phyloP scores from a whole-genome alignment of 768 basidiomycete species.

The Russula olivacea region DNA sequence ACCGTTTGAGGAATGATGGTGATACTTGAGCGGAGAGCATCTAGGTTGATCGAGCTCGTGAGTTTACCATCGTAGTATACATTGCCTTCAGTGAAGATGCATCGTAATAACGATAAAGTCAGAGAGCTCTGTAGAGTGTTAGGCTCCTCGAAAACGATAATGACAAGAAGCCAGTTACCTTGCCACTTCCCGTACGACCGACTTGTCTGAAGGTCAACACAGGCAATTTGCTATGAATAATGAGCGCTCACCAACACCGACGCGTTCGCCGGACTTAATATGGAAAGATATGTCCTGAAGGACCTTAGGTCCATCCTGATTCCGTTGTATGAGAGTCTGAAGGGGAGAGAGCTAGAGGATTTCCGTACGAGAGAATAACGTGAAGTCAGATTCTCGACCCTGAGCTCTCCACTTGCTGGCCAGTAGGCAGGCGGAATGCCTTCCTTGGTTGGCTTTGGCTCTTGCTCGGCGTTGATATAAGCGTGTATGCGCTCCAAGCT shows the following conservation, averaged over 20 bases:
- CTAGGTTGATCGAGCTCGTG: slow-evolving; percentile 44
- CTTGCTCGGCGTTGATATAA: slow-evolving; percentile 54
- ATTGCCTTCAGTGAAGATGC: slow-evolving; percentile 48
- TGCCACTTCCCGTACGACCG: slow-evolving; percentile 55
- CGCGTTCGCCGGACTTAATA: slow-evolving; percentile 50
- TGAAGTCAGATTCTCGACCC: slow-evolving; percentile 48
- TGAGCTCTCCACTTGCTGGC: slow-evolving; percentile 53
- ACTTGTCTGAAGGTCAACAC: slow-evolving; percentile 33
- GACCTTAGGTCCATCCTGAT: slow-evolving; percentile 49
- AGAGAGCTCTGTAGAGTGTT: slow-evolving; percentile 37
- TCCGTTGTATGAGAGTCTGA: slow-evolving; percentile 11
- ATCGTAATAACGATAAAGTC: slow-evolving; percentile 48
- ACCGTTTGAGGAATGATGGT: slow-evolving; percentile 58
- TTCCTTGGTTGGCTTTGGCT: slow-evolving; percentile 37
- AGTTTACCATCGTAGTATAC: slow-evolving; percentile 48
- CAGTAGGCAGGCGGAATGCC: slow-evolving; percentile 58
- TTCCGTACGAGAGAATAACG: slow-evolving; percentile 37
- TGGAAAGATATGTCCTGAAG: slow-evolving; percentile 47
- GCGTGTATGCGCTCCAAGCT: slow-evolving; percentile 49
- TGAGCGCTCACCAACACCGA: slow-evolving; percentile 44
- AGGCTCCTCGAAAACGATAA: slow-evolving; percentile 13
- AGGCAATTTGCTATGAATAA: background rate
- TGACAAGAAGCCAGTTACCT: slow-evolving; percentile 28
- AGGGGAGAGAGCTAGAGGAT: slow-evolving; percentile 43
- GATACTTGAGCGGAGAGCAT: slow-evolving; percentile 46